Conservation (phyloP, 805 yeast species). For the Wickerhamiella parazyma region DNA sequence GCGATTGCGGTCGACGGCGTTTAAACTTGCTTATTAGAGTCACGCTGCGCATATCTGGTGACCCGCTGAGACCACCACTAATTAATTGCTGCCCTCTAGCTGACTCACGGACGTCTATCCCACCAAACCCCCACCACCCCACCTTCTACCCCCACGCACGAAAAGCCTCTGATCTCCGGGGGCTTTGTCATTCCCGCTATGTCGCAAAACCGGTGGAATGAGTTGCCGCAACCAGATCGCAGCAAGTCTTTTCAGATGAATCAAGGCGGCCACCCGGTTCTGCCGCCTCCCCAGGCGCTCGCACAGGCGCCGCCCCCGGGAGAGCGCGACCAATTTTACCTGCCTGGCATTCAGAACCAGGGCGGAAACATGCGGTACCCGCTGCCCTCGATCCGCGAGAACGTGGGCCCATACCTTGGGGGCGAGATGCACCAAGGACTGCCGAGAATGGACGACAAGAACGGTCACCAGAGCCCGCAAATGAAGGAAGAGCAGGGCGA, state of each 20-base stretch:
- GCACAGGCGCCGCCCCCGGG: constrained; percentile 11
- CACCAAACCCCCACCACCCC: not conserved
- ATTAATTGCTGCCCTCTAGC: too few relatives aligned
- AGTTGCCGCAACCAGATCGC: constrained; percentile 13
- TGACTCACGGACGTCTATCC: too few relatives aligned
- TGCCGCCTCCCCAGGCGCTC: constrained; percentile 23
- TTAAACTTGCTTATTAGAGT: too few relatives aligned
- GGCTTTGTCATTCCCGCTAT: constrained; percentile 5
- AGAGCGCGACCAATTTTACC: constrained; percentile 7
- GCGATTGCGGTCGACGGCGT: too few relatives aligned
- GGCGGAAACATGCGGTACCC: constrained; percentile 18
- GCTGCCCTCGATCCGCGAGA: constrained; percentile 23
- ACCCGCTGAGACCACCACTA: too few relatives aligned
- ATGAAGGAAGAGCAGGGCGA: constrained; percentile 1
- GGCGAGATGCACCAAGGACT: constrained; percentile 9
- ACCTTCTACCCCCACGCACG: not conserved
- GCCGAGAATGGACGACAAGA: constrained; percentile 7
- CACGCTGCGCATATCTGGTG: too few relatives aligned
- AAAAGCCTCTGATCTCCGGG: not conserved
- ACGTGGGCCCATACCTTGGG: constrained; percentile 1
- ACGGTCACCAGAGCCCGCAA: not conserved
- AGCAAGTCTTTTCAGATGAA: constrained; percentile 11
- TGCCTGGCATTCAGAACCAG: constrained; percentile 14
- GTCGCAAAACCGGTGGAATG: constrained; percentile 12
- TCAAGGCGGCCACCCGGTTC: constrained; percentile 23